Evolutionary conservation across 2,329 filamentous ascomycete species (phyloP).

Genomic region (Aspergillus sergii): DNA sequence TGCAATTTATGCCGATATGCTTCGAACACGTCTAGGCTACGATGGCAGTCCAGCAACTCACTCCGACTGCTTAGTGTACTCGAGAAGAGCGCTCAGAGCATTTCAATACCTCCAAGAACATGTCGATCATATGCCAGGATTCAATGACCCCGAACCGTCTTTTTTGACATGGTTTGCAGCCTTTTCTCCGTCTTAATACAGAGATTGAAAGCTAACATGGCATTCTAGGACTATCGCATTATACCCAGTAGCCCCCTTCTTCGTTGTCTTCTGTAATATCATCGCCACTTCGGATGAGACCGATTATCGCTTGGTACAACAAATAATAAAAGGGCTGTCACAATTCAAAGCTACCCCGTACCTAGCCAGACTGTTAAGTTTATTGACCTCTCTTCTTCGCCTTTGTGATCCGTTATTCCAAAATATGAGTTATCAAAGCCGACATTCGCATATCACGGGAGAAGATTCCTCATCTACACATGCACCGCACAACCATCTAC

Average conservation of each 20-base stretch:
- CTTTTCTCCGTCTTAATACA: not conserved
- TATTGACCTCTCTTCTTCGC: constrained; percentile 17
- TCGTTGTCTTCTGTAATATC: constrained; percentile 30
- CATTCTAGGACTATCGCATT: constrained; percentile 7
- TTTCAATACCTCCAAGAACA: constrained; percentile 19
- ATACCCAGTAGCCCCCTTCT: constrained; percentile 27
- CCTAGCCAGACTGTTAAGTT: constrained; percentile 19
- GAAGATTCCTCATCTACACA: not conserved
- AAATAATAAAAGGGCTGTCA: constrained; percentile 20
- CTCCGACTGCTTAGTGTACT: constrained; percentile 26
- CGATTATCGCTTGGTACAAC: constrained; percentile 24
- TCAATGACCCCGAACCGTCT: constrained; percentile 18
- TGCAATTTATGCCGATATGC: constrained; percentile 29
- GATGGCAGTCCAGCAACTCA: constrained; percentile 23
- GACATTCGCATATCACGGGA: not conserved
- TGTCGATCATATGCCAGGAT: constrained; percentile 6
- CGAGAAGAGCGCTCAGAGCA: constrained; percentile 17
- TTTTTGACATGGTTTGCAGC: constrained; percentile 24
- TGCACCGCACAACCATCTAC: too few species aligned
- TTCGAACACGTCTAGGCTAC: constrained; percentile 25
- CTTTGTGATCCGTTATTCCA: constrained; percentile 11
- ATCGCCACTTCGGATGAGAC: constrained; percentile 22
- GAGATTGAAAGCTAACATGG: not conserved
- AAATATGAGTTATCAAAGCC: not conserved
- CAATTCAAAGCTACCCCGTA: constrained; percentile 22